phyloP scores from a whole-genome alignment of 352 stramenopile species.

The Achlya hypogyna region DNA sequence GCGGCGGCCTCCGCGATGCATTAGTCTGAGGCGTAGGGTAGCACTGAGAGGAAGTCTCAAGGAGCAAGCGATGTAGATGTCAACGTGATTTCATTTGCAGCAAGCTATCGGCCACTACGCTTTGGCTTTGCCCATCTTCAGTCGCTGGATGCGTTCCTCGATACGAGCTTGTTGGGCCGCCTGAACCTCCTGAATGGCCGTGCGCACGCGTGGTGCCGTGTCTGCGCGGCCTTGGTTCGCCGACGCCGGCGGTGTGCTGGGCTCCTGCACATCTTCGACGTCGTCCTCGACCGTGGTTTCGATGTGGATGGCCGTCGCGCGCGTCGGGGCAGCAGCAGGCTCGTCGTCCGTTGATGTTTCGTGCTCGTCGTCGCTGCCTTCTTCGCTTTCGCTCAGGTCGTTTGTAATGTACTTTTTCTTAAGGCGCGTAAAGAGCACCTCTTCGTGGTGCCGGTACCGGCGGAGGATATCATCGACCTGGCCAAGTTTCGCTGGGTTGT shows the following conservation, averaged over 20 bases:
- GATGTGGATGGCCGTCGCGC: background rate
- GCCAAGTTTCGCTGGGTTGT: constrained; percentile 59
- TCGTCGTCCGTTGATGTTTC: background rate
- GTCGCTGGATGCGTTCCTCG: constrained; percentile 11
- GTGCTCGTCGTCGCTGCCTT: constrained; percentile 1
- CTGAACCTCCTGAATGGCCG: constrained; percentile 7
- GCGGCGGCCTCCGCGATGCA: no score
- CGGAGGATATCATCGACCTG: constrained; percentile 52
- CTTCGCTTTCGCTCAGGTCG: background rate
- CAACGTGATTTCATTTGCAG: no score
- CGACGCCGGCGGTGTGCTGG: background rate
- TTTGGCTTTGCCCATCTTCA: constrained; percentile 2
- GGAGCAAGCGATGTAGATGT: background rate
- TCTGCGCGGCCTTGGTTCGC: constrained; percentile 1
- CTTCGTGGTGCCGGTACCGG: constrained; percentile 71
- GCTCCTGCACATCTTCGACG: background rate
- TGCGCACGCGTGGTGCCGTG: background rate
- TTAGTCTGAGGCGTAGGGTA: no score
- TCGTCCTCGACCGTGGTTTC: background rate
- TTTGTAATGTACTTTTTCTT: constrained; percentile 59
- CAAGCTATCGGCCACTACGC: no score
- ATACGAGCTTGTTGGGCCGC: constrained; percentile 8
- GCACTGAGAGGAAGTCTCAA: background rate
- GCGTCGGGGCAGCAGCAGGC: background rate
- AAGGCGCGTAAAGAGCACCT: constrained; percentile 62